Percentiles rank a stretch among this genome's conserved stretches.
Evolutionary conservation across 75 land plant genomes (phyloP).

Genomic region (Selaginella moellendorffii): DNA sequence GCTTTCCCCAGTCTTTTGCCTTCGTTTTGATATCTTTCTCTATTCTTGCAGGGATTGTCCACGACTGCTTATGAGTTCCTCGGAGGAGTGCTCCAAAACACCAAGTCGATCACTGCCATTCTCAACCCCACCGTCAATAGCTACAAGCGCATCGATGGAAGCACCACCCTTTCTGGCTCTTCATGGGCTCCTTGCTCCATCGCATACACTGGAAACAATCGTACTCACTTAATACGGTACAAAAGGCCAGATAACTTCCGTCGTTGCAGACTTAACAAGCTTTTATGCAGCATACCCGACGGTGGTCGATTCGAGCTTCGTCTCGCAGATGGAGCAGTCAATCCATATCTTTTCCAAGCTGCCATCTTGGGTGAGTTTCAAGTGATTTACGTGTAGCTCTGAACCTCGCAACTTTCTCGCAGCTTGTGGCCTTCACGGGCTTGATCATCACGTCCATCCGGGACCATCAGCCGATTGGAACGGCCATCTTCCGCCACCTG

Average conservation of each 20-base stretch:
- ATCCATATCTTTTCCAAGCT: constrained; percentile 24
- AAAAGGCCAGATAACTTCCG: neutral
- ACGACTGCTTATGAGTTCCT: constrained; percentile 17
- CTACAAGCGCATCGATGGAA: constrained; percentile 25
- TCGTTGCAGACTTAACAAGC: no score
- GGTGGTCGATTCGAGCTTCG: constrained; percentile 21
- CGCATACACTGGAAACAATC: constrained; percentile 27
- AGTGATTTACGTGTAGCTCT: no score
- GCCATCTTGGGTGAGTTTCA: constrained; percentile 16
- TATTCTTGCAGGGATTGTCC: constrained; percentile 18
- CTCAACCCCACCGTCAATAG: constrained; percentile 26
- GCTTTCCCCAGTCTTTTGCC: neutral
- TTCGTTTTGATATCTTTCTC: neutral
- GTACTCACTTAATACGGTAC: constrained; percentile 24
- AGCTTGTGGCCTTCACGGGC: constrained; percentile 22
- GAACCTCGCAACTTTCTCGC: no score
- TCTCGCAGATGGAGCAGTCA: constrained; percentile 26
- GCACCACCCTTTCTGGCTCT: constrained; percentile 20
- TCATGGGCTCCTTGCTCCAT: constrained; percentile 28
- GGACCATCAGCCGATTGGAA: constrained; percentile 25
- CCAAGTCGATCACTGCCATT: constrained; percentile 17
- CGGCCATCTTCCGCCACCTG: constrained; percentile 21
- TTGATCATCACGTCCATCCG: constrained; percentile 12
- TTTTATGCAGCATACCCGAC: constrained; percentile 17
- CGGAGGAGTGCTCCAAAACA: constrained; percentile 19